Percentiles rank a stretch among this genome's conserved stretches.
These are phyloP conservation scores for Lachnellula subtilissima DNA, from an alignment of 2,329 filamentous ascomycete species.

Conservation along the genomic window DNA sequence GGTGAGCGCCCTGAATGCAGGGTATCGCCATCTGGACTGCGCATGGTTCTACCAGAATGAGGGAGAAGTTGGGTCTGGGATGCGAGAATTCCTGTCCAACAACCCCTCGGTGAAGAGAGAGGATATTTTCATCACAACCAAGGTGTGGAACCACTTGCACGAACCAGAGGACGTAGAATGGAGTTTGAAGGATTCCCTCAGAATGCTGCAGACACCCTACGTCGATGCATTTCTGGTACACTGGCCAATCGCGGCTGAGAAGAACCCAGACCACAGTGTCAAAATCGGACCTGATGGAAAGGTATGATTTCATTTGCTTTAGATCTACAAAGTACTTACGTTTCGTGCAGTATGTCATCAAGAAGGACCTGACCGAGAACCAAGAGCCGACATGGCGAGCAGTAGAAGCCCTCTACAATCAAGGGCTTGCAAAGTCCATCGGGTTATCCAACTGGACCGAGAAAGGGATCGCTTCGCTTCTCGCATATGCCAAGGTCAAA, in stretches of 20 bases:
- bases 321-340: conserved; percentile 6
- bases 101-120: conserved; percentile 62
- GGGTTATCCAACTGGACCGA: conserved; percentile 57
- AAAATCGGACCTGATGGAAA: conserved; percentile 49
- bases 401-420: conserved; percentile 61
- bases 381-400: conserved; percentile 66
- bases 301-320: conserved; percentile 29
- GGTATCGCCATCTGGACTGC: conserved; percentile 65
- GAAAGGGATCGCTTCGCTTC: conserved; percentile 49
- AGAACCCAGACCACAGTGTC: conserved; percentile 60
- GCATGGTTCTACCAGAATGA: conserved; percentile 80
- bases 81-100: conserved; percentile 62
- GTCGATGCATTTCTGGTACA: conserved; percentile 79
- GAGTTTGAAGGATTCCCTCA: conserved; percentile 67
- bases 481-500: conserved; percentile 42
- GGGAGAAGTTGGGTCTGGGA: conserved; percentile 72
- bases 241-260: conserved; percentile 78
- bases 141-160: conserved; percentile 80
- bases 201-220: conserved; percentile 70
- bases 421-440: conserved; percentile 55
- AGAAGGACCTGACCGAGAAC: conserved; percentile 61
- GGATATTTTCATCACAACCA: conserved; percentile 79
- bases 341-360: conserved; percentile 49
- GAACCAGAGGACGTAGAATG: conserved; percentile 57
- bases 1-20: conserved; percentile 59